Percentiles rank a stretch among this genome's conserved stretches.
These are phyloP conservation scores for Lycium barbarum DNA, from an alignment of 257 asterid species.

Conservation along the genomic window DNA sequence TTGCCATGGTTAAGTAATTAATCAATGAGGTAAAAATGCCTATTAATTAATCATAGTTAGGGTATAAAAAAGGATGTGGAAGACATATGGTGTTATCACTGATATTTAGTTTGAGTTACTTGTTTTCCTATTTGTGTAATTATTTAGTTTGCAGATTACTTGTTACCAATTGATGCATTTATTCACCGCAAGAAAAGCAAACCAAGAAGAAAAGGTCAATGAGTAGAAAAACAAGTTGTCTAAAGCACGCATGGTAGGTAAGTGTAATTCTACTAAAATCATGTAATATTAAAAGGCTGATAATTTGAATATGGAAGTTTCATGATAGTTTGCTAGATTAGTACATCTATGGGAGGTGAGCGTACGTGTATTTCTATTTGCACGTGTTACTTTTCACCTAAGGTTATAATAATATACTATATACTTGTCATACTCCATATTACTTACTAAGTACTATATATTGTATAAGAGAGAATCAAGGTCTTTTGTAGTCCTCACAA, in stretches of 20 bases:
- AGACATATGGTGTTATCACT: not conserved
- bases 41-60: not conserved
- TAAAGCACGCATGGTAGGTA: constrained; percentile 7
- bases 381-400: not conserved
- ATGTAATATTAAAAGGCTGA: not conserved
- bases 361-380: not conserved
- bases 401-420: constrained; percentile 1
- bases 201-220: not conserved
- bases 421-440: not conserved
- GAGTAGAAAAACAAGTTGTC: not conserved
- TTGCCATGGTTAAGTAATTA: not conserved
- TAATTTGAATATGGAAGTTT: not conserved
- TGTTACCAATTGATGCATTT: not conserved
- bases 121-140: not conserved
- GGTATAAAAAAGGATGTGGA: not conserved
- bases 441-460: not conserved
- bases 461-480: no score
- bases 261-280: constrained; percentile 17
- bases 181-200: not conserved
- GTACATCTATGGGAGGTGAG: not conserved
- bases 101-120: not conserved
- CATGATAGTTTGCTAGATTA: not conserved
- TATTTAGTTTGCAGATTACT: not conserved
- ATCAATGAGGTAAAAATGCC: not conserved
- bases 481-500: no score